Base-by-base conservation (phyloP, 169 alveolate genomes). In the Cryptosporidium xiaoi region DNA sequence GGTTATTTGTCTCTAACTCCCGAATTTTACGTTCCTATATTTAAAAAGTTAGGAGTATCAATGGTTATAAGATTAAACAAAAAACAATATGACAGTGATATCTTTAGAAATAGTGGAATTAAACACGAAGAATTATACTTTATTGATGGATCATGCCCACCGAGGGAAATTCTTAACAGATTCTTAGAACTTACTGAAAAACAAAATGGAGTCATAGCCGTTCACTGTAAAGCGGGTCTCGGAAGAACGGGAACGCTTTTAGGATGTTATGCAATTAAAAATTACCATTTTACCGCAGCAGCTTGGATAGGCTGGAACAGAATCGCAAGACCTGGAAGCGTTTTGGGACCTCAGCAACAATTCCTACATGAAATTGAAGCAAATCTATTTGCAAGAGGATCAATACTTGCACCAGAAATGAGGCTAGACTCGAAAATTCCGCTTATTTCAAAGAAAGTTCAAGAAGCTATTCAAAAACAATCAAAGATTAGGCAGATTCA, bases 201-300 rank as follows among this genome's bases (percentile, higher is more conserved):
- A n/a, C 96, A 96, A 55, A 94, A 94, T 71, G 97, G 97, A n/a
- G 97, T 95, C 16, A 91, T 96, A 31, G 99, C 99, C 48, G 98
- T 97, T 8, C 99, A 97, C 90, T 97, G 99, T 91, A 96, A 97
- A 87, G 99, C 99, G 50, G 99, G 99, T 1, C 93, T 97, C 33
- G 99, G 99, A 18, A 92, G 99, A 64, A 96, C 99, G 20, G 99
- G 99, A 31, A 93, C 98, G 20, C 90, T 97, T 56, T 95, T 97
- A 13, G 99, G 98, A 36, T 92, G 94, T 77, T 97, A 95, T 82
- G 98, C 97, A 0, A 94, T 96, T 91, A 95, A 94, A 64, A 94
- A 95, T 82, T 93, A 84, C 84, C 90, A 91, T 83, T 95, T 96
- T 65, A 95, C 97, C 3, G 98, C 98, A n/a, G 93, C 95, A n/a